These are phyloP conservation scores for Lentinula novae-zelandiae DNA, from an alignment of 1,284 basidiomycete species.

Conservation along the genomic window DNA sequence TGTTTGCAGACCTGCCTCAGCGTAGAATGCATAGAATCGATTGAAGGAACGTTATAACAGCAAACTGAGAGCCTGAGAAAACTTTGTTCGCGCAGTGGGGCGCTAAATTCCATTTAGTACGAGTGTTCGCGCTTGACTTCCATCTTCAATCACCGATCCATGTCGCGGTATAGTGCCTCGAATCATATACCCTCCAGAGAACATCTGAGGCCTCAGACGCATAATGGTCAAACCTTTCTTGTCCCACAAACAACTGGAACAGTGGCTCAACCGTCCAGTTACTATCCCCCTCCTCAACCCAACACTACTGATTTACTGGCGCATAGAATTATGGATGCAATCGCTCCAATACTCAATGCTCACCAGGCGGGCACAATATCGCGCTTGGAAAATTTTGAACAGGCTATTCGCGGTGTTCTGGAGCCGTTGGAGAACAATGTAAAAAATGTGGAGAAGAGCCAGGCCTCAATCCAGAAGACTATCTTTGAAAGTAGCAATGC, in stretches of 20 bases:
- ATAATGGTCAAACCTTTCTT: background rate
- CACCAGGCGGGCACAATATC: background rate
- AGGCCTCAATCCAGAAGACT: background rate
- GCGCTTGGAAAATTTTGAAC: background rate
- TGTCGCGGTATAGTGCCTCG: background rate
- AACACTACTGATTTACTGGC: background rate
- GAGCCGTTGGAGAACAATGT: background rate
- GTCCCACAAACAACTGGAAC: background rate
- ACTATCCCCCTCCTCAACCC: background rate
- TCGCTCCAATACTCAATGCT: background rate
- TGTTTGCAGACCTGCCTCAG: too few species aligned
- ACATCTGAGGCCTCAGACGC: background rate
- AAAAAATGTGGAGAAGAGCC: background rate
- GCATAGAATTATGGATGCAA: conserved; percentile 1
- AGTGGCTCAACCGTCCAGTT: background rate
- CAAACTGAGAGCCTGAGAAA: too few species aligned
- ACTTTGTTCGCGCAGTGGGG: too few species aligned
- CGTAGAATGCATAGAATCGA: too few species aligned
- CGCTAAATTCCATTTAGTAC: too few species aligned
- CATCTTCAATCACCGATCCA: background rate
- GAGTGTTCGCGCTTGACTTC: too few species aligned
- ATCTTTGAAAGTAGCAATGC: background rate
- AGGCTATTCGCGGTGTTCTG: background rate
- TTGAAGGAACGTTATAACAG: too few species aligned
- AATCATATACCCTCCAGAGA: background rate